Conservation (phyloP, 2,329 filamentous ascomycete species). For the Fusarium sp. region DNA sequence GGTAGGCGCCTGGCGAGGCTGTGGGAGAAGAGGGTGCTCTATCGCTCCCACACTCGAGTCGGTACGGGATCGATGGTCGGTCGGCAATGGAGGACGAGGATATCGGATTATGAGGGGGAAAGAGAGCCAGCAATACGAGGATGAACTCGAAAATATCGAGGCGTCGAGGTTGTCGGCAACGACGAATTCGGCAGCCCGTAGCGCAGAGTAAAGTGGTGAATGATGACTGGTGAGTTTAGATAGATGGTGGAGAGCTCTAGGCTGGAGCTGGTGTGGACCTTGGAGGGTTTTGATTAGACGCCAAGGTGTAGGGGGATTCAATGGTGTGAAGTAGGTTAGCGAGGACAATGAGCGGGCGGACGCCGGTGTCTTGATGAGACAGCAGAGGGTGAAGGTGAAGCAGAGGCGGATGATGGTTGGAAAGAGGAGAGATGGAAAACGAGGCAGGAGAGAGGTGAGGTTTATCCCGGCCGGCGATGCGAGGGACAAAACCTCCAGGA, state of each 20-base stretch:
- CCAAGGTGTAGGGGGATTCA: constrained; percentile 29
- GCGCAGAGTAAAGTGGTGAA: constrained; percentile 41
- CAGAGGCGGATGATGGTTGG: constrained; percentile 16
- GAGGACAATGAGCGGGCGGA: constrained; percentile 4
- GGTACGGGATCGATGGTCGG: constrained; percentile 7
- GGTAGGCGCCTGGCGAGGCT: constrained; percentile 42
- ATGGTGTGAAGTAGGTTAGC: constrained; percentile 23
- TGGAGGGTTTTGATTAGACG: constrained; percentile 35
- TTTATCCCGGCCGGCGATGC: constrained; percentile 40
- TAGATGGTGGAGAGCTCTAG: constrained; percentile 47
- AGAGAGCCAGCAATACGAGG: constrained; percentile 24
- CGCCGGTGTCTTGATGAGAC: constrained; percentile 7
- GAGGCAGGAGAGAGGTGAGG: constrained; percentile 33
- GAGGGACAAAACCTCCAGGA: constrained; percentile 17
- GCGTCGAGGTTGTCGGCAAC: constrained; percentile 41
- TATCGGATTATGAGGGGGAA: constrained; percentile 9
- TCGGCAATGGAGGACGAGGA: constrained; percentile 7
- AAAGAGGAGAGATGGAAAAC: constrained; percentile 28
- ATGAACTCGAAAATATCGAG: constrained; percentile 33
- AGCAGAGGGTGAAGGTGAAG: constrained; percentile 4
- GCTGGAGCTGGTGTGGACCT: constrained; percentile 51
- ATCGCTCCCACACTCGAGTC: constrained; percentile 35
- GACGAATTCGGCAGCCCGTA: constrained; percentile 35
- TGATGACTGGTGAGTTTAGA: constrained; percentile 40
- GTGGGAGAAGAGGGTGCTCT: constrained; percentile 40